Conservation (phyloP, 2,329 filamentous ascomycete species). For the Tympanopsis confertula region DNA sequence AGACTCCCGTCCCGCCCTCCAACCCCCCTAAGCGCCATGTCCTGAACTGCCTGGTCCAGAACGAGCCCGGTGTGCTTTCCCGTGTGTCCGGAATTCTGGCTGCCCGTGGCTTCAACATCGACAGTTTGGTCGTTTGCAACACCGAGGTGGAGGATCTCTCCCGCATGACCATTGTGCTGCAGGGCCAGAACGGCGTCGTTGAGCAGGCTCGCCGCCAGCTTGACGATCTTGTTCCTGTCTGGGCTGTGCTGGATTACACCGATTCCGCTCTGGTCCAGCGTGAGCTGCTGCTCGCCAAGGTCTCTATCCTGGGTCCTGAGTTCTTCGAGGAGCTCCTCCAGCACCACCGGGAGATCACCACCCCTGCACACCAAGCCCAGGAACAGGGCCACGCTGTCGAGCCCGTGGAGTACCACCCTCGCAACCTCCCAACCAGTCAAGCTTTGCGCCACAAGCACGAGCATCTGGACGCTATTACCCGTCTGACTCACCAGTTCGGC, state of each 20-base stretch:
- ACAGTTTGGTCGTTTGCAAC: conserved; percentile 93
- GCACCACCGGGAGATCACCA: conserved; percentile 81
- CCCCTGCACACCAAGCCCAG: conserved; percentile 24
- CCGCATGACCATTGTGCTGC: conserved; percentile 96
- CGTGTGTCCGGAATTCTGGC: conserved; percentile 93
- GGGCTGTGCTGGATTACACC: conserved; percentile 96
- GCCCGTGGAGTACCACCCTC: conserved; percentile 74
- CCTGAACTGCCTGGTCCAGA: conserved; percentile 96
- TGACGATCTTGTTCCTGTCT: conserved; percentile 93
- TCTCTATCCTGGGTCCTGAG: conserved; percentile 92
- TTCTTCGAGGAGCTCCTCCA: conserved; percentile 95
- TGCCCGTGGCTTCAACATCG: conserved; percentile 96
- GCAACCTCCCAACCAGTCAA: conserved; percentile 73
- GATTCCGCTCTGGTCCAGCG: conserved; percentile 85
- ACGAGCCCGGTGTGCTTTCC: conserved; percentile 93
- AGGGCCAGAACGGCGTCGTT: conserved; percentile 90
- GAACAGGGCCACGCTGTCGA: conserved; percentile 34
- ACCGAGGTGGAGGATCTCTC: conserved; percentile 94
- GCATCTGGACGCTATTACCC: conserved; percentile 90
- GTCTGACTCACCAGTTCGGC: conserved; percentile 92
- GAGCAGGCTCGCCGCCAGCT: conserved; percentile 93
- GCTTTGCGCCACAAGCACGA: conserved; percentile 94
- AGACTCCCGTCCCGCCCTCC: conserved; percentile 76
- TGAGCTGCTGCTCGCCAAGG: conserved; percentile 86
- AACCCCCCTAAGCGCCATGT: conserved; percentile 87